These are phyloP conservation scores for Neurospora sp. DNA, from an alignment of 495 filamentous ascomycete genomes.

Conservation along the genomic window DNA sequence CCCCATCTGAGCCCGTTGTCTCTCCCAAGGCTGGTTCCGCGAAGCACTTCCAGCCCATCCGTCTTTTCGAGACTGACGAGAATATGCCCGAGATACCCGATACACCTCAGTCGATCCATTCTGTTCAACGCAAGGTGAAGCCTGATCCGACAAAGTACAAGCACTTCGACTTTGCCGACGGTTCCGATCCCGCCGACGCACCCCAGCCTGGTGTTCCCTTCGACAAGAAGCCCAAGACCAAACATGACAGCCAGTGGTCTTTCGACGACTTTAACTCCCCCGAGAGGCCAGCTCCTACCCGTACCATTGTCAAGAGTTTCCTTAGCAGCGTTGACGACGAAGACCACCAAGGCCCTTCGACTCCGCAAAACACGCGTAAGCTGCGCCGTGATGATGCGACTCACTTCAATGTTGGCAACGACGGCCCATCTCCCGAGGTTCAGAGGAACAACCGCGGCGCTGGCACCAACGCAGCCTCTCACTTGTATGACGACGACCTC, in stretches of 20 bases:
- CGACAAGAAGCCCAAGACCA: constrained; percentile 41
- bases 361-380: constrained; percentile 49
- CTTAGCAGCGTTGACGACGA: neutral
- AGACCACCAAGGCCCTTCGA: constrained; percentile 7
- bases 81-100: constrained; percentile 23
- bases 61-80: constrained; percentile 59
- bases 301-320: constrained; percentile 25
- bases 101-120: constrained; percentile 25
- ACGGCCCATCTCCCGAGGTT: constrained; percentile 44
- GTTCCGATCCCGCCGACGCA: constrained; percentile 33
- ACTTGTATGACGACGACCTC: constrained; percentile 41
- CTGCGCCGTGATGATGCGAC: constrained; percentile 67
- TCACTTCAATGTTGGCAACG: constrained; percentile 53
- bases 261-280: constrained; percentile 87
- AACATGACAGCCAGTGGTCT: constrained; percentile 64
- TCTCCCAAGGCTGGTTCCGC: constrained; percentile 56
- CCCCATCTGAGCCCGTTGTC: constrained; percentile 34
- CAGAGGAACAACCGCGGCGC: constrained; percentile 30
- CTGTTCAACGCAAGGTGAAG: constrained; percentile 43
- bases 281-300: constrained; percentile 46
- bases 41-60: constrained; percentile 59
- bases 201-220: constrained; percentile 14
- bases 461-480: constrained; percentile 49
- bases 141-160: constrained; percentile 63
- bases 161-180: constrained; percentile 80